Percentiles rank a stretch among this genome's conserved stretches.
Conservation (phyloP, 495 filamentous ascomycete genomes). For the Corynascus novoguineensis region DNA sequence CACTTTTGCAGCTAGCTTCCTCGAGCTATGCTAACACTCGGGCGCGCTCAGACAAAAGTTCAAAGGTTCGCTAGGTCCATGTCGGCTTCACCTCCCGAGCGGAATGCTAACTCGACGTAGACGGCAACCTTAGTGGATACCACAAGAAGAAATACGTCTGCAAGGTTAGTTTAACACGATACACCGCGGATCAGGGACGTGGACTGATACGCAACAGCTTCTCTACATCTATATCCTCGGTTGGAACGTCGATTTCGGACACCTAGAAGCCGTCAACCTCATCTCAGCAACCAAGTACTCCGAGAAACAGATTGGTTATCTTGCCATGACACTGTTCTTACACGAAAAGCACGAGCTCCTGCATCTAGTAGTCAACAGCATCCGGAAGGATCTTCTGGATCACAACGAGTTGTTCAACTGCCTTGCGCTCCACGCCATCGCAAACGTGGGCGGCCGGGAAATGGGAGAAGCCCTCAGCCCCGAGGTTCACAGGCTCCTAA, state of each 20-base stretch:
- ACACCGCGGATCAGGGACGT: background rate
- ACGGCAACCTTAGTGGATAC: constrained; percentile 87
- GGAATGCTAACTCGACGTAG: constrained; percentile 39
- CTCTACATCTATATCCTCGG: constrained; percentile 99
- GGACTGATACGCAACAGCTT: constrained; percentile 47
- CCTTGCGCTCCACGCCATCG: constrained; percentile 95
- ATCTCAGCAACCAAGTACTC: constrained; percentile 97
- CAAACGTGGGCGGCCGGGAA: constrained; percentile 92
- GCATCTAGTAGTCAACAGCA: constrained; percentile 96
- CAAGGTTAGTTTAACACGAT: constrained; percentile 55
- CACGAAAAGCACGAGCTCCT: constrained; percentile 96
- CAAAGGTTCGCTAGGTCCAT: constrained; percentile 49
- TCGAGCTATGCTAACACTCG: background rate
- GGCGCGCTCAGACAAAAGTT: constrained; percentile 60
- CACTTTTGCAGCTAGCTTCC: background rate
- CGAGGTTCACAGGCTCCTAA: constrained; percentile 90
- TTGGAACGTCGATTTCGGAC: constrained; percentile 98
- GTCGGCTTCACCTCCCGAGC: background rate
- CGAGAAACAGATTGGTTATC: constrained; percentile 98
- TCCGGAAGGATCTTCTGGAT: constrained; percentile 90
- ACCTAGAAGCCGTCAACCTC: constrained; percentile 95
- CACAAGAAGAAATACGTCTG: constrained; percentile 99
- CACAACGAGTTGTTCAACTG: constrained; percentile 97
- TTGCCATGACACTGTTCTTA: constrained; percentile 94
- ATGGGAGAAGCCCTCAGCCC: constrained; percentile 92